Base-by-base conservation (phyloP, 2,329 filamentous ascomycete genomes). In the Talaromyces sp. region DNA sequence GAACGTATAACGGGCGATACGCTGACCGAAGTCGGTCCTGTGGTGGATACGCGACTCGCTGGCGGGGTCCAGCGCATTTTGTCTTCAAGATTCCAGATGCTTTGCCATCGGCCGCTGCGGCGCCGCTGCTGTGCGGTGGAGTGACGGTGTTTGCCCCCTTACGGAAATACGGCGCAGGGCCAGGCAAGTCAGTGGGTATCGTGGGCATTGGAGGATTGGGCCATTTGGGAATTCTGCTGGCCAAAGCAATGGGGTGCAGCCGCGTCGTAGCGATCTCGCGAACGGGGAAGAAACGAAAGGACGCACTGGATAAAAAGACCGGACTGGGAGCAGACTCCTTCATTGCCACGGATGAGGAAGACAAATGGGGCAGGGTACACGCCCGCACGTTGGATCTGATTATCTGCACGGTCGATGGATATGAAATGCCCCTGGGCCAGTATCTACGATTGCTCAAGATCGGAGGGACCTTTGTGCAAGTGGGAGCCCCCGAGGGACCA, bases 191-290 rank as follows among this genome's bases (percentile, higher is more conserved):
- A 7, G 88, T 93, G 0, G 89, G 84, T 0, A 84, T 92, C 54
- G 79, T 90, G 16, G 89, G 89, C 2, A 78, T 92, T 7, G 89
- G 89, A 23, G 89, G 89, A 0, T 78, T 92, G 69, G 0, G 89
- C 2, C 89, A 94, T 71, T 86, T 92, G 65, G 90, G 85, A 0
- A 72, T 94, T 14, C 79, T 91, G 63, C 92, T 85, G 73, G 87
- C 89, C 0, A 86, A 83, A 67, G 90, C 90, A 0, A 77, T 94
- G 1, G 87, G 87, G 9, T 87, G 87, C 30, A 86, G 90, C 54
- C 82, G 83, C 6, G 80, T 86, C 3, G 79, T 83, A 9, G 84
- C 79, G 3, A 85, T 87, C 63, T 85, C 82, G 9, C 77, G 84
- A 1, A 79, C 75, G 1, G 72, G 71, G 0, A 74, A 73, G 61